Evolutionary conservation across 352 stramenopile species (phyloP), one percentile per base, ranked within the genome.

Genomic region (Salisapilia sapeloensis): DNA sequence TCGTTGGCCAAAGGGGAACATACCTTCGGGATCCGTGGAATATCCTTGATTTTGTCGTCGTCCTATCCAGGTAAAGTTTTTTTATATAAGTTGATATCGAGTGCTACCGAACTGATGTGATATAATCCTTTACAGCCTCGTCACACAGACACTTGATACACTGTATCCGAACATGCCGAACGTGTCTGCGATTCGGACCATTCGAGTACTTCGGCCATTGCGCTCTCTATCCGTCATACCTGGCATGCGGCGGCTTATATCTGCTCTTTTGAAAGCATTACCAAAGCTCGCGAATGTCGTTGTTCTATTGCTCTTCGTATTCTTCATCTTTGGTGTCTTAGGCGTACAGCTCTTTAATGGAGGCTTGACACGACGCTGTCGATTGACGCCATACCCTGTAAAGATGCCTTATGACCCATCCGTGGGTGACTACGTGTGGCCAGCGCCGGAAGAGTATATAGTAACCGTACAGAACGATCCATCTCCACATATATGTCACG

Each of bases 11-110:
- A 2, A 44, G 64, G 19, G 64, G 78, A 2, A 63, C 56, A 9
- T 96, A 95, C 41, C 44, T 86, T 0, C 48, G 60, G 3, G 79
- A 96, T 45, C 50, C 52, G 3, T 96, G 83, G 85, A 96, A 96
- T 29, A 44, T 84, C 13, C 57, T 96, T 16, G 86, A 96, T 42
- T 96, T 96, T 44, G 50, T 92, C 18, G 81, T 96, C 20, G 85
- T 96, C 32, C 28, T 89, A 10, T 76, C 76, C 13, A 86, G 70
- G 63, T 93, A 50, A 6, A 4, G 3, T 15, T 13, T 18, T 38
- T 9, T 7, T 17, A 6, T 36, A 43, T 27, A 10, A 45, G 14
- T 31, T 6, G 3, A 6, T 16, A 3, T 31, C 16, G 6, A 14
- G 16, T 6, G n/a, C 24, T 29, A 29, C n/a, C 12, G n/a, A n/a